phyloP scores from a whole-genome alignment of 2,329 filamentous ascomycete species.

The Lasiodiplodia citricola region DNA sequence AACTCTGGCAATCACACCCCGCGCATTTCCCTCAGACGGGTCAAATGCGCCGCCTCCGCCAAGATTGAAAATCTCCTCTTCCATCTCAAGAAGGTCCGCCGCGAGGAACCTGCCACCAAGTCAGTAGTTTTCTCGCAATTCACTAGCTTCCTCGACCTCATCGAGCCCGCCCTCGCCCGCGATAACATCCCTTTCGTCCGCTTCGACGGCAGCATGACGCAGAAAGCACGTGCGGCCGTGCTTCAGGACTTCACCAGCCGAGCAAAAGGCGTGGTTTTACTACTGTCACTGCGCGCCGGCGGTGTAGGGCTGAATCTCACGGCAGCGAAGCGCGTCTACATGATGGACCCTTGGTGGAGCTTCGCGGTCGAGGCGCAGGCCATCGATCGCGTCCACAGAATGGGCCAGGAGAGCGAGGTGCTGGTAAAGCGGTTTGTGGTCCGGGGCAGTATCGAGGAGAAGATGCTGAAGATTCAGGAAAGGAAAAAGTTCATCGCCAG shows the following conservation, averaged over 20 bases:
- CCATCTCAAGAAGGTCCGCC: constrained; percentile 73
- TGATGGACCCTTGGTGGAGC: constrained; percentile 99
- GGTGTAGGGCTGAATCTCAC: constrained; percentile 95
- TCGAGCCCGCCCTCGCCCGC: constrained; percentile 76
- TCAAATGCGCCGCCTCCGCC: constrained; percentile 75
- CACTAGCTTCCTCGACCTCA: constrained; percentile 91
- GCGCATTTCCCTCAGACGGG: constrained; percentile 65
- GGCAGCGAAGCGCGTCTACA: constrained; percentile 85
- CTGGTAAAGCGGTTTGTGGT: constrained; percentile 88
- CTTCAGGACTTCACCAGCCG: constrained; percentile 69
- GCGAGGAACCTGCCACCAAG: constrained; percentile 72
- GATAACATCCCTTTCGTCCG: constrained; percentile 81
- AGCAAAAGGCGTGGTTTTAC: constrained; percentile 70
- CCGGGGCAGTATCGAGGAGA: constrained; percentile 87
- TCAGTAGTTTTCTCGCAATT: constrained; percentile 97
- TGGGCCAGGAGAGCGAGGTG: constrained; percentile 90
- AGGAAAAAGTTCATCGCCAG: constrained; percentile 98
- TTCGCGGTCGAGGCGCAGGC: constrained; percentile 96
- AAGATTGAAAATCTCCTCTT: constrained; percentile 83
- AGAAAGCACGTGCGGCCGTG: constrained; percentile 81
- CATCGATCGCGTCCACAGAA: constrained; percentile 95
- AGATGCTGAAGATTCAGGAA: constrained; percentile 93
- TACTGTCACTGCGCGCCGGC: constrained; percentile 86
- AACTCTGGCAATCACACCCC: constrained; percentile 42
- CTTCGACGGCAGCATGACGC: constrained; percentile 87